phyloP scores from a whole-genome alignment of 257 asterid genomes.

The Linaria vulgaris region DNA sequence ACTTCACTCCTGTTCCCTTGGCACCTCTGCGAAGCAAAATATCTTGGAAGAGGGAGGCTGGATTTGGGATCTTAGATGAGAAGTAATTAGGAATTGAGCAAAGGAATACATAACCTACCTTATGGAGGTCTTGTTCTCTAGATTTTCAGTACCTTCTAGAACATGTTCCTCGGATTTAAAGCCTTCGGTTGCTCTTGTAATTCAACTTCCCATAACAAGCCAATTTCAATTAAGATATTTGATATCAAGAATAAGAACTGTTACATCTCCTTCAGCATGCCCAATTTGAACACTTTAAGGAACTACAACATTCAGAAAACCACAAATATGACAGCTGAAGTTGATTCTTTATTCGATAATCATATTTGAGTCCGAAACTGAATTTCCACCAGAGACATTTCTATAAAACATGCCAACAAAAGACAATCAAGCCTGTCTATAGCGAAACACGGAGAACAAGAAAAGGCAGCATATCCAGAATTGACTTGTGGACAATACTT shows the following conservation, averaged over 20 bases:
- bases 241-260: not conserved
- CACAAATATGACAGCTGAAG: too few species aligned
- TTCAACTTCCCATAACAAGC: not conserved
- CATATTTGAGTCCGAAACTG: too few species aligned
- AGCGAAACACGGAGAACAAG: too few species aligned
- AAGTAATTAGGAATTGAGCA: constrained; percentile 13
- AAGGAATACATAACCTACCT: constrained; percentile 7
- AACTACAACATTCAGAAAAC: too few species aligned
- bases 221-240: constrained; percentile 5
- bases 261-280: not conserved
- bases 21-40: constrained; percentile 97
- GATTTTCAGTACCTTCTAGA: not conserved
- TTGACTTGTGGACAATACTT: too few species aligned
- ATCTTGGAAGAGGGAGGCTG: constrained; percentile 97
- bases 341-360: too few species aligned
- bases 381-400: too few species aligned
- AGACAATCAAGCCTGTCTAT: too few species aligned
- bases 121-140: too few species aligned
- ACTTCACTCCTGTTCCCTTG: constrained; percentile 99
- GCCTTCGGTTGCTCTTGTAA: too few species aligned
- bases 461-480: too few species aligned
- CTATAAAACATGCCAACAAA: too few species aligned
- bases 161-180: constrained; percentile 10
- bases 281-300: not conserved
- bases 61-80: constrained; percentile 59